Conservation (phyloP, 2,329 filamentous ascomycete species). For the Phaeomoniella chlamydospora region DNA sequence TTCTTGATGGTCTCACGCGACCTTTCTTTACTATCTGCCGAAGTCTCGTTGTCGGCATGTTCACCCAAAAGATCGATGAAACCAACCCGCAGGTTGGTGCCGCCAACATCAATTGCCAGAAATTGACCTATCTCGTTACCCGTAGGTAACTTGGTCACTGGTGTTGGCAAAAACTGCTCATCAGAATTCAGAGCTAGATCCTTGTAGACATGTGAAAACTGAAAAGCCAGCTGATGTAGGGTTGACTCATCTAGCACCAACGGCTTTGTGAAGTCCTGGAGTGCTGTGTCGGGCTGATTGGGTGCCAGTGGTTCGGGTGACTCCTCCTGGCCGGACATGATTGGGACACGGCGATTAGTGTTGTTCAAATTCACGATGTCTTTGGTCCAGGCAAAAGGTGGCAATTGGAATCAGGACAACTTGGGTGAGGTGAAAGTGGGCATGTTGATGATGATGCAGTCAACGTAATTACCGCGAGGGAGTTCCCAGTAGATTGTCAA, state of each 20-base stretch:
- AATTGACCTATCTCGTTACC: slow-evolving; percentile 40
- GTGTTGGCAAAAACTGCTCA: slow-evolving; percentile 31
- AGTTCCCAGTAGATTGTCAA: too few relatives aligned
- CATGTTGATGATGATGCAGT: too few relatives aligned
- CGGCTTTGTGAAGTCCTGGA: slow-evolving; percentile 26
- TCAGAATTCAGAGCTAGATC: slow-evolving; percentile 28
- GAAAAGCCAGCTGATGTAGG: slow-evolving; percentile 29
- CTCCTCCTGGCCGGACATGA: slow-evolving; percentile 15
- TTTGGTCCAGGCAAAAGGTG: too few relatives aligned
- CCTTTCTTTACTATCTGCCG: slow-evolving; percentile 14
- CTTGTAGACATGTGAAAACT: slow-evolving; percentile 28
- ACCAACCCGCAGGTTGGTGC: slow-evolving; percentile 40
- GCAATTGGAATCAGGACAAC: too few relatives aligned
- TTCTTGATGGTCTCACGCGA: slow-evolving; percentile 28
- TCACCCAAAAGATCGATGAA: slow-evolving; percentile 39
- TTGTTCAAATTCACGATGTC: too few relatives aligned
- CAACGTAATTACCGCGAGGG: too few relatives aligned
- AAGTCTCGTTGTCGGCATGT: slow-evolving; percentile 15
- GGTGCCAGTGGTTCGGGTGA: slow-evolving; percentile 4
- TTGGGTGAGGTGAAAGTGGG: too few relatives aligned
- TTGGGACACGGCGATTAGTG: neutral
- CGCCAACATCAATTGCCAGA: slow-evolving; percentile 42
- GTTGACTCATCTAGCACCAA: slow-evolving; percentile 23
- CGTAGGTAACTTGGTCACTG: slow-evolving; percentile 29
- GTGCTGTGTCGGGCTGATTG: slow-evolving; percentile 16